Percentiles rank a stretch among this genome's conserved stretches.
Evolutionary conservation across 2,329 filamentous ascomycete genomes (phyloP).

Genomic region (Beauveria brongniartii): DNA sequence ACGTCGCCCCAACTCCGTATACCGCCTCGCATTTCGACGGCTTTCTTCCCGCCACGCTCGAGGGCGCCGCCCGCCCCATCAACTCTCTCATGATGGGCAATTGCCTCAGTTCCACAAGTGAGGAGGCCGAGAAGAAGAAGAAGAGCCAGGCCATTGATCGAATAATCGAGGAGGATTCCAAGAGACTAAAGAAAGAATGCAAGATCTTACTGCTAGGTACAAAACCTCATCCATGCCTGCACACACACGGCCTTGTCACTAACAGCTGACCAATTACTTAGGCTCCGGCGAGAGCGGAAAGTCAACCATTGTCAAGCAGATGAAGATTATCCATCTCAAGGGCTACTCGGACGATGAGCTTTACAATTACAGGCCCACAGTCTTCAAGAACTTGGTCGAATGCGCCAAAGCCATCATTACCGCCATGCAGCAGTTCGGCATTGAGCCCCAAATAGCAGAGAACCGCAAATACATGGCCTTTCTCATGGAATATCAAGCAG

Average conservation of each 20-base stretch:
- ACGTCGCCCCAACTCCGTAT: not conserved
- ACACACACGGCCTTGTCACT: not conserved
- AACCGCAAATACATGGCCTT: conserved; percentile 72
- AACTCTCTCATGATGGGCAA: conserved; percentile 62
- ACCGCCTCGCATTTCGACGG: not conserved
- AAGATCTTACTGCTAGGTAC: conserved; percentile 93
- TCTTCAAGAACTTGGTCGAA: conserved; percentile 97
- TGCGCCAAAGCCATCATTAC: conserved; percentile 89
- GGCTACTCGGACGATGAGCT: conserved; percentile 93
- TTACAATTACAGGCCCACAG: conserved; percentile 86
- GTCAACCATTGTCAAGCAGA: conserved; percentile 99
- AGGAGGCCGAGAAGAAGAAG: conserved; percentile 90
- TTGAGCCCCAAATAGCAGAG: conserved; percentile 64
- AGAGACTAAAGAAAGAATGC: conserved; percentile 90
- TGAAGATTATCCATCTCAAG: conserved; percentile 99
- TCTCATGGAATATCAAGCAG: conserved; percentile 78
- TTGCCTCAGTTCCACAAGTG: conserved; percentile 83
- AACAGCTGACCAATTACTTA: conserved; percentile 30
- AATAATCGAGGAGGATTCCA: conserved; percentile 88
- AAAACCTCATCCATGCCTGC: conserved; percentile 19
- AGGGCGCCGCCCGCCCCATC: conserved; percentile 6
- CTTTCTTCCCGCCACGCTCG: not conserved
- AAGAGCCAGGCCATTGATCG: conserved; percentile 93
- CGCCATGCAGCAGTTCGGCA: conserved; percentile 86
- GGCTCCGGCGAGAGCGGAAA: conserved; percentile 98